Percentiles rank a stretch among this genome's conserved stretches.
Evolutionary conservation across 1,139 yeast genomes (phyloP).

Genomic region (Geotrichum bryndzae): DNA sequence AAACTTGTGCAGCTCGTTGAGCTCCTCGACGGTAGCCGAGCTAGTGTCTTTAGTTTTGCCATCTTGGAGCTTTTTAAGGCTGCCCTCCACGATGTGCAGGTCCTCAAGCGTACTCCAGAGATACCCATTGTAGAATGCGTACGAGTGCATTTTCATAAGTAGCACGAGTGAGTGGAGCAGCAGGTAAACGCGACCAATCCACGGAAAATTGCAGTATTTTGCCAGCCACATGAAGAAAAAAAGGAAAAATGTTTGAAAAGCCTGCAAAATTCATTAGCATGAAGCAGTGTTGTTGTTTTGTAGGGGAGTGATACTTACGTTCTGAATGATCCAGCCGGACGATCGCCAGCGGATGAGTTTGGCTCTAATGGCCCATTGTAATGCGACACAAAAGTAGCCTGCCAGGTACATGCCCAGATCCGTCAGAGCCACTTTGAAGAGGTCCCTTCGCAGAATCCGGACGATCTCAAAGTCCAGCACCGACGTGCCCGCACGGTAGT

Average conservation of each 20-base stretch:
- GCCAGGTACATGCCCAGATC: constrained; percentile 66
- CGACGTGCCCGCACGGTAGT: constrained; percentile 31
- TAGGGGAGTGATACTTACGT: constrained; percentile 22
- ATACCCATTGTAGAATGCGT: constrained; percentile 83
- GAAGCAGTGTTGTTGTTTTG: no score
- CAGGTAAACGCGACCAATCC: constrained; percentile 84
- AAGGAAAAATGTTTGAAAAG: constrained; percentile 50
- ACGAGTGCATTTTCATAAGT: constrained; percentile 90
- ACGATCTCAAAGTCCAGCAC: constrained; percentile 47
- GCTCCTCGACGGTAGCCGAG: constrained; percentile 2
- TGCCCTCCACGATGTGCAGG: constrained; percentile 43
- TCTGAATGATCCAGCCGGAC: constrained; percentile 57
- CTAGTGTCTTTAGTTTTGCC: constrained; percentile 16
- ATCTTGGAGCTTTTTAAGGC: constrained; percentile 13
- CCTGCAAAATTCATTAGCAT: constrained; percentile 1
- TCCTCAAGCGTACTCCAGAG: constrained; percentile 64
- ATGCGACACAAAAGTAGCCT: constrained; percentile 48
- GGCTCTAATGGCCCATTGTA: constrained; percentile 48
- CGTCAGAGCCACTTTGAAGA: constrained; percentile 57
- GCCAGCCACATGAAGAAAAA: constrained; percentile 47
- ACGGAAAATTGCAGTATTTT: constrained; percentile 52
- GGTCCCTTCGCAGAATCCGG: constrained; percentile 46
- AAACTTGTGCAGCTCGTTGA: constrained; percentile 3
- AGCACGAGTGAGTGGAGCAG: constrained; percentile 78
- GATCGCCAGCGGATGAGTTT: constrained; percentile 50